phyloP scores from a whole-genome alignment of 2,329 filamentous ascomycete species.

The Eutypa lata region DNA sequence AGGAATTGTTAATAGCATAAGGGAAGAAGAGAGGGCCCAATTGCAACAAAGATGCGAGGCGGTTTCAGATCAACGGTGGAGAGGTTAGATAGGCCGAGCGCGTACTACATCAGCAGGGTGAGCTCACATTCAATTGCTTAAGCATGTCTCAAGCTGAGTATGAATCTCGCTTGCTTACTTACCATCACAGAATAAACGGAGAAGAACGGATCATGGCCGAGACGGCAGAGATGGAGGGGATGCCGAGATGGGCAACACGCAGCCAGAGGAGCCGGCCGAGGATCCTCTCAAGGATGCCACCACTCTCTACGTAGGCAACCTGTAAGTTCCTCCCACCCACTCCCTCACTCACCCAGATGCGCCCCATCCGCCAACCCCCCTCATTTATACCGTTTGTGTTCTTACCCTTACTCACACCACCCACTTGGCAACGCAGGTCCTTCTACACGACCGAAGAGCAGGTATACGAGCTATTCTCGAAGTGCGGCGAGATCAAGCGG shows the following conservation, averaged over 20 bases:
- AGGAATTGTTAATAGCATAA: too few species aligned
- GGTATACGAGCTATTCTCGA: constrained; percentile 93
- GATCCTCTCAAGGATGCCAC: constrained; percentile 84
- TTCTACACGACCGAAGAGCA: constrained; percentile 99
- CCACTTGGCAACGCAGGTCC: constrained; percentile 67
- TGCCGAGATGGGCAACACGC: constrained; percentile 38
- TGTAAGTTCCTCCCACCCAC: constrained; percentile 52
- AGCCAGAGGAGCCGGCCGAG: constrained; percentile 55
- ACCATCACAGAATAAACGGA: constrained; percentile 64
- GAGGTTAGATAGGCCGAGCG: constrained; percentile 87
- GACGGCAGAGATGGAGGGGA: constrained; percentile 57
- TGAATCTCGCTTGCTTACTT: too few species aligned
- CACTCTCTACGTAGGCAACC: constrained; percentile 95
- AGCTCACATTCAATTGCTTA: constrained; percentile 23
- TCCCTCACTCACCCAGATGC: not conserved
- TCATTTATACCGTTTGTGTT: too few species aligned
- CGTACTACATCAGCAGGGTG: constrained; percentile 86
- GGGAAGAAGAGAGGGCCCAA: not conserved
- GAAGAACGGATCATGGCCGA: constrained; percentile 50
- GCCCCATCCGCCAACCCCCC: too few species aligned
- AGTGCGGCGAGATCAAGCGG: constrained; percentile 97
- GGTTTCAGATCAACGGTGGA: constrained; percentile 72
- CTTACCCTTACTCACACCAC: too few species aligned
- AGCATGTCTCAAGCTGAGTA: too few species aligned
- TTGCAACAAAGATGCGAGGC: constrained; percentile 37